A percentile compares a stretch with the other conserved stretches of the same genome.
phyloP scores from a whole-genome alignment of 2,329 filamentous ascomycete genomes.

The Xylariaceae sp. region DNA sequence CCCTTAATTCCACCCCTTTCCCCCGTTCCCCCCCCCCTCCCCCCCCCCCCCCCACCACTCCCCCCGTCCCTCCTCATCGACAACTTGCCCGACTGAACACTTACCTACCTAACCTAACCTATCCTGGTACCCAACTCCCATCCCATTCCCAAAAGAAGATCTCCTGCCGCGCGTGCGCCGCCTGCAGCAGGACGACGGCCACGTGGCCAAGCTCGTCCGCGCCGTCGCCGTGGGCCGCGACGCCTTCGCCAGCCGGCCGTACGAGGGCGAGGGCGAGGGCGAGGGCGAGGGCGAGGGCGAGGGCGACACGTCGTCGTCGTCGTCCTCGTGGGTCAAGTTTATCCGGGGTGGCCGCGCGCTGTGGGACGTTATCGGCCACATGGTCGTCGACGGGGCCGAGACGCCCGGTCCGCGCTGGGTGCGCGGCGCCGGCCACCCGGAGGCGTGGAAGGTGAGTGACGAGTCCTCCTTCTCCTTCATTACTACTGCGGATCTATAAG shows the following conservation, averaged over 20 bases:
- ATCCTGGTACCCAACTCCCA: neutral
- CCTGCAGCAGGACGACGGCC: conserved; percentile 69
- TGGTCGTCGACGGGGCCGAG: conserved; percentile 57
- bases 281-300: conserved; percentile 44
- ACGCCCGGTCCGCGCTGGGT: conserved; percentile 49
- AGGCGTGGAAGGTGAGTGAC: conserved; percentile 53
- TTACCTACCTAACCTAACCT: neutral
- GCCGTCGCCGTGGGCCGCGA: conserved; percentile 59
- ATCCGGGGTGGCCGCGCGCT: too few relatives aligned
- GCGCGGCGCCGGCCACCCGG: conserved; percentile 52
- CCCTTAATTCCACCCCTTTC: too few relatives aligned
- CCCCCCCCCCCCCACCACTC: neutral
- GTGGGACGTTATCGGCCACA: conserved; percentile 54
- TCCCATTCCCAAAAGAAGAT: conserved; percentile 19
- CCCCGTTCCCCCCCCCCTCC: too few relatives aligned
- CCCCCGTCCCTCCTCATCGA: neutral
- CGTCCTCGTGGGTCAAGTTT: too few relatives aligned
- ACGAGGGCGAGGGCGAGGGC: conserved; percentile 38
- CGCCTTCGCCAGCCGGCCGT: conserved; percentile 36
- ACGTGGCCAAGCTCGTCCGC: conserved; percentile 67
- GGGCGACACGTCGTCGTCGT: too few relatives aligned
- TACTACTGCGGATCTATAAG: too few relatives aligned
- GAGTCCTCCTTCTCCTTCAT: neutral
- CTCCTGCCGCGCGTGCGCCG: conserved; percentile 39
- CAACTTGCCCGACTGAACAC: neutral